Evolutionary conservation across 108 stramenopile species (phyloP).

Genomic region (Aurantiochytrium sp.): DNA sequence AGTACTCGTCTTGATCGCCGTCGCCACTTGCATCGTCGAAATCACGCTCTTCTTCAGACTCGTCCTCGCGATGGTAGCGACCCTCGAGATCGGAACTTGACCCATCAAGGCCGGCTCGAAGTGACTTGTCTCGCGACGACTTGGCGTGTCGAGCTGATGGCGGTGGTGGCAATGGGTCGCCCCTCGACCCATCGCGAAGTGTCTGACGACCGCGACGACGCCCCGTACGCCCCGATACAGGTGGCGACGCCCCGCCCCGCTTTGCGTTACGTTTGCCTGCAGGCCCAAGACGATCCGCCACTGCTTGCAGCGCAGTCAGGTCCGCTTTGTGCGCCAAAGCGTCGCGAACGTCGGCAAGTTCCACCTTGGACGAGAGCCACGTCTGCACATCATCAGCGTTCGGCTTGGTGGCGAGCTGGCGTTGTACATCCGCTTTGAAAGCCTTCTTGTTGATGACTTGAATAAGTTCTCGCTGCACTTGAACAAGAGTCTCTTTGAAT

Average conservation of each 20-base stretch:
- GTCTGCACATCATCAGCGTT: neutral
- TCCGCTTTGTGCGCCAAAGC: neutral
- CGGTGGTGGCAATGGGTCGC: too few relatives aligned
- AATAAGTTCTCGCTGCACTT: neutral
- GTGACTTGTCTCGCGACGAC: too few relatives aligned
- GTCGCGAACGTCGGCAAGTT: neutral
- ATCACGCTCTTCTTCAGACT: neutral
- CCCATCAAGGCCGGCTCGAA: too few relatives aligned
- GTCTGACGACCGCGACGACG: neutral
- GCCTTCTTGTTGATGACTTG: neutral
- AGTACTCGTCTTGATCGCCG: neutral
- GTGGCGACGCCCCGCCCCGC: neutral
- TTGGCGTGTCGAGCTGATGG: too few relatives aligned
- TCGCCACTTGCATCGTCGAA: neutral
- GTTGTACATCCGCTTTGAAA: neutral
- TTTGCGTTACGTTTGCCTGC: neutral
- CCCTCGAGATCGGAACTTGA: too few relatives aligned
- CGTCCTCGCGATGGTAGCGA: neutral
- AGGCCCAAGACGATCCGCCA: neutral
- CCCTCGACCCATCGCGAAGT: too few relatives aligned
- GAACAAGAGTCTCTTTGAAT: neutral
- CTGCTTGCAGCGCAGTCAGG: neutral
- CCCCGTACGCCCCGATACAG: neutral
- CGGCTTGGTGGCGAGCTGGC: neutral
- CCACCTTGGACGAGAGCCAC: conserved; percentile 4